These are phyloP conservation scores for Protomyces lactucae-debilis DNA, from an alignment of 1,139 yeast genomes.

Conservation along the genomic window DNA sequence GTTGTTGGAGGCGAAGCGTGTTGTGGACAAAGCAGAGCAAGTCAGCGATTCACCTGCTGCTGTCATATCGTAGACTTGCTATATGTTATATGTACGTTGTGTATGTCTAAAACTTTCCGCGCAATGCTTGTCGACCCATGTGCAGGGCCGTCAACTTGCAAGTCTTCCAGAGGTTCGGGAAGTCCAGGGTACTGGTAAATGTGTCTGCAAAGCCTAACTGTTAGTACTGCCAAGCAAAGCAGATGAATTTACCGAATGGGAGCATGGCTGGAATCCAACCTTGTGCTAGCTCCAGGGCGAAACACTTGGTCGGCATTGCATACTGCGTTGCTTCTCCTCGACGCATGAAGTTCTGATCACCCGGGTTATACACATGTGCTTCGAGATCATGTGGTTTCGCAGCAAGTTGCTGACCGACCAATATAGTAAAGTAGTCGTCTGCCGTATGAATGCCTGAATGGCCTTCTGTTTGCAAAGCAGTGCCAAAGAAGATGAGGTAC, in stretches of 20 bases:
- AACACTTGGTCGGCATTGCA: slow-evolving; percentile 63
- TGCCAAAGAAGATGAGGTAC: slow-evolving; percentile 82
- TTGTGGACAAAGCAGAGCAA: slow-evolving; percentile 70
- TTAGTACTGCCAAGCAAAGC: background rate
- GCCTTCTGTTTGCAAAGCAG: slow-evolving; percentile 91
- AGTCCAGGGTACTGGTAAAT: slow-evolving; percentile 72
- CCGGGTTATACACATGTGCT: slow-evolving; percentile 40
- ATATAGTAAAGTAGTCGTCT: slow-evolving; percentile 89
- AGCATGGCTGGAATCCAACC: slow-evolving; percentile 97
- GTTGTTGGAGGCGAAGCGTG: slow-evolving; percentile 77
- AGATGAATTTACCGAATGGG: slow-evolving; percentile 55
- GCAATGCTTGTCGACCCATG: slow-evolving; percentile 62
- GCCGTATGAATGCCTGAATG: slow-evolving; percentile 95
- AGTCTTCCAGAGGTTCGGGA: slow-evolving; percentile 63
- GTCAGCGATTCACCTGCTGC: background rate
- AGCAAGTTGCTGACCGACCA: slow-evolving; percentile 72
- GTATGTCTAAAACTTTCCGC: slow-evolving; percentile 55
- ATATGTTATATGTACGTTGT: background rate
- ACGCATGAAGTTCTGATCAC: slow-evolving; percentile 59
- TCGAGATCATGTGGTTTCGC: slow-evolving; percentile 53
- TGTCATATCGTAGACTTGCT: background rate
- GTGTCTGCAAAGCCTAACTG: slow-evolving; percentile 61
- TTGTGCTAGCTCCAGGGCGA: slow-evolving; percentile 92
- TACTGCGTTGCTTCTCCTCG: slow-evolving; percentile 80
- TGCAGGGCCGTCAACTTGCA: slow-evolving; percentile 68